Evolutionary conservation across 179 eudicot species (phyloP).

Genomic region (Beta corolliflora): DNA sequence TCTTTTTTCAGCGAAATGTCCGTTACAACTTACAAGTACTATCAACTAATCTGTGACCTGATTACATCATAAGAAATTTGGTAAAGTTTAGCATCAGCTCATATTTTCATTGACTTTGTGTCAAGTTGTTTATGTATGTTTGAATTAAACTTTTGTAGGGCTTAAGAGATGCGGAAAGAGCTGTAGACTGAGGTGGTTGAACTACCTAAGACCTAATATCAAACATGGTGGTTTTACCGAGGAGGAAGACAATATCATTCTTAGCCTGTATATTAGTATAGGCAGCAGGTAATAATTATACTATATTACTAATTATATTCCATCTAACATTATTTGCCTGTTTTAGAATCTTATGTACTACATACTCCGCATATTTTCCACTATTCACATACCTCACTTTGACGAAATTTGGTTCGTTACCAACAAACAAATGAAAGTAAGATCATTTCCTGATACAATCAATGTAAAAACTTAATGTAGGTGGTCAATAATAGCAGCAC

Average conservation of each 20-base stretch:
- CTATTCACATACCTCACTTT: no score
- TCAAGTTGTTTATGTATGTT: background rate
- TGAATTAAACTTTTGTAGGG: slow-evolving; percentile 35
- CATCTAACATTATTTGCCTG: no score
- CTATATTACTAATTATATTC: background rate
- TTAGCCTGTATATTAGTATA: slow-evolving; percentile 52
- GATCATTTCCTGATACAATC: no score
- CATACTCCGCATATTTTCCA: no score
- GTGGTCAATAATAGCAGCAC: slow-evolving; percentile 56
- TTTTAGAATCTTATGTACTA: background rate
- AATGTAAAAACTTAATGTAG: slow-evolving; percentile 12
- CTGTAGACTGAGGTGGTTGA: slow-evolving; percentile 53
- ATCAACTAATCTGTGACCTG: no score
- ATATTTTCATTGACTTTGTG: background rate
- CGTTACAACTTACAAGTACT: no score
- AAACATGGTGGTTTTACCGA: slow-evolving; percentile 57
- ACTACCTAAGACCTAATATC: slow-evolving; percentile 52
- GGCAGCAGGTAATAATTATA: slow-evolving; percentile 44
- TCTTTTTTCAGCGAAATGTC: no score
- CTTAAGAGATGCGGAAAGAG: slow-evolving; percentile 58
- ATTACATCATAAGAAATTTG: no score
- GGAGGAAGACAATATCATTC: slow-evolving; percentile 55
- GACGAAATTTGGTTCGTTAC: no score
- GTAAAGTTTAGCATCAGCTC: no score
- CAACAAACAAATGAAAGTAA: no score